Base-by-base conservation (phyloP, 2,329 filamentous ascomycete genomes). In the Penicillium brasilianum region DNA sequence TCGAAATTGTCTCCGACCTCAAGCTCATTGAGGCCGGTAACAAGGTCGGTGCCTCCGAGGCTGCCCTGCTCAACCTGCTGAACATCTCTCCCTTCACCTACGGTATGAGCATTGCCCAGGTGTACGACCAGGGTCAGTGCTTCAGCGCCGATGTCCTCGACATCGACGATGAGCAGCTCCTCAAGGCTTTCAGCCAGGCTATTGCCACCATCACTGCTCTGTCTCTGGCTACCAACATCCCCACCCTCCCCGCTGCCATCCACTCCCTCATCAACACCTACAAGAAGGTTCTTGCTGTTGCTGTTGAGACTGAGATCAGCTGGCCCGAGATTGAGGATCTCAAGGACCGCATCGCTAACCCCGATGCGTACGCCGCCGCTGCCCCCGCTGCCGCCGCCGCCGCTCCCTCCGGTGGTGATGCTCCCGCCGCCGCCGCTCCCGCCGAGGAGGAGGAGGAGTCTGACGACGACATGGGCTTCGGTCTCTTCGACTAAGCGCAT, bases 21-120 rank as follows among this genome's bases (percentile, higher is more conserved):
- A 98, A 97, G 91, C 91, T 99, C 82, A 90, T 98, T 78, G 93
- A 97, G 87, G 88, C 92, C 70, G 89, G 89, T 74, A 85, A 60
- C 87, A 98, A 97, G 88, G 96, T 99, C 86, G 95, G 96, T 82
- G 90, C 95, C 78, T 99, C 95, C 80, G 95, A 99, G 88, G 95
- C 95, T 72, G 97, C 94, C 78, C 88, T 99, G 73, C 90, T 99
- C 77, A 99, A 99, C 91, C 91, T 99, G 94, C 85, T 99, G 81
- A 98, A 97, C 90, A 99, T 99, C 87, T 98, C 95, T 73, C 93
- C 93, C 81, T 97, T 97, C 88, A 97, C 93, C 80, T 99, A 98
- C 85, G 95, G 95, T 86, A 96, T 99, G 91, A 91, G 90, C 80
- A 90, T 99, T 76, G 72, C 87, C 68, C 94, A 98, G 87, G 93